phyloP scores from a whole-genome alignment of 192 early-diverging fungal genomes.

The Chytriomyces hyalinus region DNA sequence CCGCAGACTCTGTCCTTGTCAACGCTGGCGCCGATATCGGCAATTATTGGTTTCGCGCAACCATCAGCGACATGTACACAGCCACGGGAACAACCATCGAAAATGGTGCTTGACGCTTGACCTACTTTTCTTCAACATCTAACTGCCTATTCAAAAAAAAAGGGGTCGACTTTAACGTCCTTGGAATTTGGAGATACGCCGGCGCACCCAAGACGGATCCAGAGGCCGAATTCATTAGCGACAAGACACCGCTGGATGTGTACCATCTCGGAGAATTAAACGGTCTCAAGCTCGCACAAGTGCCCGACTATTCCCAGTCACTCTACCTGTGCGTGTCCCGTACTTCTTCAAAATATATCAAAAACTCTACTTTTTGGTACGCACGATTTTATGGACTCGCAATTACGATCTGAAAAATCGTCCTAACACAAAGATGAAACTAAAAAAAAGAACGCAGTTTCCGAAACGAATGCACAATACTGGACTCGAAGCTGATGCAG shows the following conservation, averaged over 20 bases:
- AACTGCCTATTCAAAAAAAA: no score
- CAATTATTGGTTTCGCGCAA: slow-evolving; percentile 29
- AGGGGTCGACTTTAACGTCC: not conserved
- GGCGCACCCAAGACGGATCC: not conserved
- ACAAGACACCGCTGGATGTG: slow-evolving; percentile 3
- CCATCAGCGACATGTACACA: slow-evolving; percentile 30
- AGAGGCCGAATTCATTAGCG: no score
- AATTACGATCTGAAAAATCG: no score
- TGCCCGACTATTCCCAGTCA: not conserved
- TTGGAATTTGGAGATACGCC: slow-evolving; percentile 17
- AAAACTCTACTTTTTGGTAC: no score
- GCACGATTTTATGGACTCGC: no score
- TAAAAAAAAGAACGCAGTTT: no score
- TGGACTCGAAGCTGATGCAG: no score
- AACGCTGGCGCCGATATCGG: not conserved
- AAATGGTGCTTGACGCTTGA: not conserved
- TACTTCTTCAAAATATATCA: not conserved
- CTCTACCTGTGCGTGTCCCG: not conserved
- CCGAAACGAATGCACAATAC: no score
- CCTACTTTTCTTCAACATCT: not conserved
- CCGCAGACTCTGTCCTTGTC: slow-evolving; percentile 20
- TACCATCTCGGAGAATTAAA: slow-evolving; percentile 28
- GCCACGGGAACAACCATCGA: slow-evolving; percentile 10
- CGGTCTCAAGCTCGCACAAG: slow-evolving; percentile 2
- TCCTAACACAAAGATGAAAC: no score